Percentiles rank a stretch among this genome's conserved stretches.
Conservation (phyloP, 768 basidiomycete species). For the Lepiota venenata region DNA sequence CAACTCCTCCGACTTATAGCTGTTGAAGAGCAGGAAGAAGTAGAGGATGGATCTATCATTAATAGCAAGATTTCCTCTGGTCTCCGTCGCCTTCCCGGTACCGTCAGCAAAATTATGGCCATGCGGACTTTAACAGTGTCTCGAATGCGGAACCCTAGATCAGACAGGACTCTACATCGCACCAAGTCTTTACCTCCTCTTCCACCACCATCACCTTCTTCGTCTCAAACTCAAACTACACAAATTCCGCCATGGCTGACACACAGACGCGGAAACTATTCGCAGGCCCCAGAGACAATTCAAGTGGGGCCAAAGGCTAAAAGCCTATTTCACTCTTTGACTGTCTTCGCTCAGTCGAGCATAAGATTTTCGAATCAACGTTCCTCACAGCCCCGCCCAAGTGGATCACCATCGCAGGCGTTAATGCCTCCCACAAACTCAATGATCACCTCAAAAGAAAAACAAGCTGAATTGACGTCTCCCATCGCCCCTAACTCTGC, state of each 20-base stretch:
- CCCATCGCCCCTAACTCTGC: too few species aligned
- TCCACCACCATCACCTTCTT: not conserved
- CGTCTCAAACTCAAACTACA: not conserved
- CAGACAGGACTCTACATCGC: not conserved
- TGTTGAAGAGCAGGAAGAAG: not conserved
- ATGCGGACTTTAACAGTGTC: not conserved
- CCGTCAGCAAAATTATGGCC: slow-evolving; percentile 2
- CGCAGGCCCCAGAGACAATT: not conserved
- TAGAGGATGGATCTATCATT: not conserved
- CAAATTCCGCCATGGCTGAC: not conserved
- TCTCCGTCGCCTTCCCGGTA: not conserved
- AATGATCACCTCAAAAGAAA: slow-evolving; percentile 3
- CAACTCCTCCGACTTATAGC: not conserved
- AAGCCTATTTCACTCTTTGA: slow-evolving; percentile 3
- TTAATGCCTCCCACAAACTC: not conserved
- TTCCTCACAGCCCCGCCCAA: not conserved
- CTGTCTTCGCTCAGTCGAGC: not conserved
- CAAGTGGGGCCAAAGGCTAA: not conserved
- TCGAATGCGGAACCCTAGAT: not conserved
- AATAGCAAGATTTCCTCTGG: not conserved
- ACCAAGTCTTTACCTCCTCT: slow-evolving; percentile 1
- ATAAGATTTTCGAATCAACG: not conserved
- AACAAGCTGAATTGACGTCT: not conserved
- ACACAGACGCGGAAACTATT: not conserved
- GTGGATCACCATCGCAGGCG: not conserved